Percentiles rank a stretch among this genome's conserved stretches.
phyloP scores from a whole-genome alignment of 1,284 basidiomycete species.

The Irpex rosettiformis region DNA sequence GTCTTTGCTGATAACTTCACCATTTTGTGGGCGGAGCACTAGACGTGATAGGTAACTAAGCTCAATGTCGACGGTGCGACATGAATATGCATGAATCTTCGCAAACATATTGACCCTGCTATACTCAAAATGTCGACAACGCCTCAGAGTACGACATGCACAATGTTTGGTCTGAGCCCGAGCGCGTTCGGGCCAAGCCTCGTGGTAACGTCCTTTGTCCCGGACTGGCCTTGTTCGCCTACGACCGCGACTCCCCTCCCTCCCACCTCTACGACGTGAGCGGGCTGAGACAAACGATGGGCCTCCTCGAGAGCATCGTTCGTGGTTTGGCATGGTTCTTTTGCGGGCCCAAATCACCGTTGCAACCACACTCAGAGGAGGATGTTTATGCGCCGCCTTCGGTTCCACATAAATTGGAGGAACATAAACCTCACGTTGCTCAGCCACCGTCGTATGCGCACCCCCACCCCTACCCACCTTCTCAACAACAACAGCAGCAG shows the following conservation, averaged over 20 bases:
- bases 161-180: background rate
- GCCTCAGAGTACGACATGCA: background rate
- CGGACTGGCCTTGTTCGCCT: background rate
- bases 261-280: too few relatives aligned
- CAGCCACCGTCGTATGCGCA: slow-evolving; percentile 4
- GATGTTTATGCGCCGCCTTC: slow-evolving; percentile 11
- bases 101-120: background rate
- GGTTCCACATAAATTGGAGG: slow-evolving; percentile 6
- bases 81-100: background rate
- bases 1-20: background rate
- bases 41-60: background rate
- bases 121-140: background rate
- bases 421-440: background rate
- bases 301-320: slow-evolving; percentile 11
- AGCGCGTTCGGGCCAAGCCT: background rate
- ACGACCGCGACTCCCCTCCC: background rate
- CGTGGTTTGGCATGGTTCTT: slow-evolving; percentile 7
- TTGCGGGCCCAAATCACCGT: slow-evolving; percentile 5
- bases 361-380: slow-evolving; percentile 5
- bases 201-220: background rate
- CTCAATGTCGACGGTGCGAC: background rate
- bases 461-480: too few relatives aligned
- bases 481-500: background rate
- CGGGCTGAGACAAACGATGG: slow-evolving; percentile 4
- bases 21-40: background rate